Percentiles rank a stretch among this genome's conserved stretches.
Evolutionary conservation across 495 filamentous ascomycete species (phyloP).

Genomic region (Annulohypoxylon stygium): DNA sequence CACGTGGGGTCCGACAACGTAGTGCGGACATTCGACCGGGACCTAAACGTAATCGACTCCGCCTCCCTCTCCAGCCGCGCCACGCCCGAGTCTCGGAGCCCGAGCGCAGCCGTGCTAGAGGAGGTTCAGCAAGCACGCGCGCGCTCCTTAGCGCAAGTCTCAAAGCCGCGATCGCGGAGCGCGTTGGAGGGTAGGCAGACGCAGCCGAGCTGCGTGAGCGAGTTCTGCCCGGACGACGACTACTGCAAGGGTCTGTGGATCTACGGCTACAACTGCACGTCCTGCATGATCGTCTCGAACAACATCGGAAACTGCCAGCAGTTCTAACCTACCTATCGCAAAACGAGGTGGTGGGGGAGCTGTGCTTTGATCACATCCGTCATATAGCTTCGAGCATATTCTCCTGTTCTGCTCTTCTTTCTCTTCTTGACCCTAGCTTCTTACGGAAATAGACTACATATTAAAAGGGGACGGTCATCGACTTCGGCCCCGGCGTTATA

Average conservation of each 20-base stretch:
- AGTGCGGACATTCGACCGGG: constrained; percentile 34
- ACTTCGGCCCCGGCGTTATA: too few relatives aligned
- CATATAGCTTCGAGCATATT: too few relatives aligned
- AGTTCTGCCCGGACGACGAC: constrained; percentile 35
- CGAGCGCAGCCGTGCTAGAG: constrained; percentile 28
- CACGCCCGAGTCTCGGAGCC: constrained; percentile 8
- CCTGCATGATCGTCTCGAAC: constrained; percentile 35
- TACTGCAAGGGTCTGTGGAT: constrained; percentile 31
- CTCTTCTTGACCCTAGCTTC: too few relatives aligned
- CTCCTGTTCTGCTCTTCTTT: too few relatives aligned
- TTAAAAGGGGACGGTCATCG: too few relatives aligned
- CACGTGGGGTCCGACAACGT: constrained; percentile 44
- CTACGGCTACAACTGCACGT: constrained; percentile 36
- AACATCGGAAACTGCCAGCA: constrained; percentile 41
- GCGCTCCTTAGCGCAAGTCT: constrained; percentile 10
- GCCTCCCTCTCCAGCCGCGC: constrained; percentile 24
- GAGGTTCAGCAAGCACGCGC: constrained; percentile 30
- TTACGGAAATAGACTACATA: too few relatives aligned
- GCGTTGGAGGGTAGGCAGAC: constrained; percentile 22
- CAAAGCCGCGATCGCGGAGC: constrained; percentile 24
- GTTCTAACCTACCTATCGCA: constrained; percentile 2
- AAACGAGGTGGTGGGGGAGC: too few relatives aligned
- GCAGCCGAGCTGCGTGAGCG: constrained; percentile 36
- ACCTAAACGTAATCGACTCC: constrained; percentile 42
- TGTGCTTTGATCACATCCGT: too few relatives aligned